Conservation (phyloP, 2,329 filamentous ascomycete species). For the Exophiala viscosa region DNA sequence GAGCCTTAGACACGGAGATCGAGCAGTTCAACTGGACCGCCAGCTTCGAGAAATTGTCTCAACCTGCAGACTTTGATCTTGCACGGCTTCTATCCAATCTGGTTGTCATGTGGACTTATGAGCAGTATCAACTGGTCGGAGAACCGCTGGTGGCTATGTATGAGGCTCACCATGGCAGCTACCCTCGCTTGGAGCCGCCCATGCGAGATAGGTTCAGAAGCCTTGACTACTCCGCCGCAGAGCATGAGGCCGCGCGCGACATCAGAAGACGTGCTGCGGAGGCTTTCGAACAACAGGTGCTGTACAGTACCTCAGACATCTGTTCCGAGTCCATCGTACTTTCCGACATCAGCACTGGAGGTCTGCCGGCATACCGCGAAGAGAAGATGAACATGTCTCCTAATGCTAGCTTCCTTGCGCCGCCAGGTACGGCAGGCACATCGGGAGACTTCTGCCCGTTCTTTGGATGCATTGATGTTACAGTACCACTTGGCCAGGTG, state of each 20-base stretch:
- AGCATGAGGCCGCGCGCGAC: conserved; percentile 28
- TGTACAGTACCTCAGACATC: conserved; percentile 26
- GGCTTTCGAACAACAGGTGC: conserved; percentile 32
- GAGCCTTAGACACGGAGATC: neutral
- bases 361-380: conserved; percentile 7
- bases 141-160: neutral
- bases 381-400: conserved; percentile 9
- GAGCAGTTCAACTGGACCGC: conserved; percentile 18
- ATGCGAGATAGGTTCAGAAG: neutral
- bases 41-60: neutral
- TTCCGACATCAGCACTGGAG: conserved; percentile 31
- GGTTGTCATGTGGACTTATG: neutral
- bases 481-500: conserved; percentile 16
- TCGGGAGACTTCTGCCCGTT: neutral
- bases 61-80: neutral
- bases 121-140: neutral
- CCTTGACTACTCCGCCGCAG: conserved; percentile 4
- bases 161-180: neutral
- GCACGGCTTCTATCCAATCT: neutral
- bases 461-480: conserved; percentile 8
- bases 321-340: conserved; percentile 35
- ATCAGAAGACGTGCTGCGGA: conserved; percentile 35
- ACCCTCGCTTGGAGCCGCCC: neutral
- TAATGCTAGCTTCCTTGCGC: conserved; percentile 2
- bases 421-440: neutral